Base-by-base conservation (phyloP, 2,329 filamentous ascomycete genomes). In the Diaporthe batatas region DNA sequence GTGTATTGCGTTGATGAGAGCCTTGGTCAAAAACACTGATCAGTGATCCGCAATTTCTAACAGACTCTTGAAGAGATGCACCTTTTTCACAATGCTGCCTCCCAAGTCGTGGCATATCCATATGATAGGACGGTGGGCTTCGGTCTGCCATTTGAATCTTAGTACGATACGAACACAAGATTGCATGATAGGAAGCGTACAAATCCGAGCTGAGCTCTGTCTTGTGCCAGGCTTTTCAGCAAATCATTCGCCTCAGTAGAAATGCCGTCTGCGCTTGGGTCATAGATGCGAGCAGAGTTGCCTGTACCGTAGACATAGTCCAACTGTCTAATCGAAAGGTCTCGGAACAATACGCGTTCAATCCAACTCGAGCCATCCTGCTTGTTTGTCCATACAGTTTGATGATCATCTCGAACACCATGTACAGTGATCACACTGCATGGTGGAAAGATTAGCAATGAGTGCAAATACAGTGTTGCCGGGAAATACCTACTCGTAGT, bases 61-160 rank as follows among this genome's bases (percentile, higher is more conserved):
- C 6, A n/a, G 14, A 6, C 2, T 12, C 0, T 36, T 3, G 62
- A n/a, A 23, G 5, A 1, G 11, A 12, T 39, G 29, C 16, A 68
- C 64, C 64, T 68, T 14, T 53, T 68, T 68, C 0, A 68, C 64
- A 54, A 68, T 68, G 8, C 64, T 68, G 7, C 64, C 64, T 42
- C 64, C 64, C n/a, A 68, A 25, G 49, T 68, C 64, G 8, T 68
- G 64, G 32, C 64, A 68, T 5, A 68, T 29, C 64, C 64, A 68
- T 1, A 68, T 42, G 18, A 68, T 68, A 1, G 64, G 64, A 2
- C 64, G 64, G 4, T 54, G 6, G 3, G 1, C 1, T 18, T 67
- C 62, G 25, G 47, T 67, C 62, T 67, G 12, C 12, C 36, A 25
- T 1, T 65, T 44, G 12, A 16, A 44, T 3, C 4, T 51, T 11